Evolutionary conservation across 306 rosid genomes (phyloP).

Genomic region (Quercus alba): DNA sequence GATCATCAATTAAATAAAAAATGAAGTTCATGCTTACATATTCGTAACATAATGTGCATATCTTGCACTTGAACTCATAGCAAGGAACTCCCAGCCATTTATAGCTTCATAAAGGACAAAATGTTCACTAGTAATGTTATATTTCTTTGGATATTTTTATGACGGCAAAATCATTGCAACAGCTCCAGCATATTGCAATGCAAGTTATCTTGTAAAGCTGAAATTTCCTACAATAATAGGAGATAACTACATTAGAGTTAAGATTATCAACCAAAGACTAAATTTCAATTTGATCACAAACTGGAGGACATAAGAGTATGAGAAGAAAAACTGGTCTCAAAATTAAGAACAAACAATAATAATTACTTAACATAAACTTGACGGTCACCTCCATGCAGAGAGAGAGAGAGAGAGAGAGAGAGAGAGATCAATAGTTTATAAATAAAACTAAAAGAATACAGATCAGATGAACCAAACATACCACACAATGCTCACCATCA

Average conservation of each 20-base stretch:
- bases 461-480: too few species aligned
- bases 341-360: too few species aligned
- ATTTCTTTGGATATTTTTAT: conserved; percentile 87
- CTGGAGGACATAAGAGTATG: background rate
- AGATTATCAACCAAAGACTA: background rate
- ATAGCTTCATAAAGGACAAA: conserved; percentile 85
- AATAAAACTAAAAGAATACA: too few species aligned
- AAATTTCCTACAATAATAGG: conserved; percentile 62
- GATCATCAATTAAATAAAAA: background rate
- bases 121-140: conserved; percentile 93
- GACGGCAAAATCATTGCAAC: conserved; percentile 89
- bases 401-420: too few species aligned
- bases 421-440: too few species aligned
- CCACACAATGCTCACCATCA: too few species aligned
- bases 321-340: background rate
- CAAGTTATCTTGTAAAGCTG: conserved; percentile 60
- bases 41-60: conserved; percentile 1
- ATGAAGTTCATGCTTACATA: conserved; percentile 5
- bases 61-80: conserved; percentile 38
- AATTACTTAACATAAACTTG: too few species aligned
- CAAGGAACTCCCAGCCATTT: conserved; percentile 77
- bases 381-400: too few species aligned
- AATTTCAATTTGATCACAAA: conserved; percentile 12
- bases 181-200: conserved; percentile 90
- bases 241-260: background rate